Conservation (phyloP, 2,329 filamentous ascomycete genomes). For the Diaporthe citrichinensis region DNA sequence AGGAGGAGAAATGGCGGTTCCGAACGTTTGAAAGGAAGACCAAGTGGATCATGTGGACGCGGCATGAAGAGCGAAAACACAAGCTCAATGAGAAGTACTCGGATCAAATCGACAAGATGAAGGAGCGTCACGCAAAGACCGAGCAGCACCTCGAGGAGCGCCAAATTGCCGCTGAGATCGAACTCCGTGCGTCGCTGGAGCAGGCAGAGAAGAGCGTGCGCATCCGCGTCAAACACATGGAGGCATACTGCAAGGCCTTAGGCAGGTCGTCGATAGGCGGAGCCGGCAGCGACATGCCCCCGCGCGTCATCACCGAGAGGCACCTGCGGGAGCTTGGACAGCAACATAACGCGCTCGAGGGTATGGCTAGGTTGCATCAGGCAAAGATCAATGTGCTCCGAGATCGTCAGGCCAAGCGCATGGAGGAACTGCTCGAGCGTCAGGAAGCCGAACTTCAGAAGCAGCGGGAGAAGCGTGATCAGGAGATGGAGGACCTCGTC, state of each 20-base stretch:
- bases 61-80: constrained; percentile 64
- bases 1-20: constrained; percentile 67
- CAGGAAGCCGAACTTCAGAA: constrained; percentile 67
- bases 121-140: constrained; percentile 67
- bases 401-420: constrained; percentile 73
- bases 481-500: constrained; percentile 64
- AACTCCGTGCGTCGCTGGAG: constrained; percentile 67
- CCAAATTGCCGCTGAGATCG: constrained; percentile 74
- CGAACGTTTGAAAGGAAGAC: constrained; percentile 62
- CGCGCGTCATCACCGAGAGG: constrained; percentile 70
- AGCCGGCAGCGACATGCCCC: constrained; percentile 55
- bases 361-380: constrained; percentile 71
- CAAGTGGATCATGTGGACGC: constrained; percentile 63
- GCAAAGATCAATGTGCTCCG: constrained; percentile 75
- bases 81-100: constrained; percentile 62
- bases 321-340: constrained; percentile 71
- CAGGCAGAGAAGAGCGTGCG: constrained; percentile 70
- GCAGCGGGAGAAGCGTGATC: constrained; percentile 60
- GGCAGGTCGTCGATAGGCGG: constrained; percentile 55
- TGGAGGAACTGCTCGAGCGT: constrained; percentile 70
- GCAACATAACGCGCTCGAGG: constrained; percentile 72
- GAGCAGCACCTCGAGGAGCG: constrained; percentile 71
- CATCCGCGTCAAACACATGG: constrained; percentile 75
- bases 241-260: constrained; percentile 73
- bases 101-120: constrained; percentile 65